These are phyloP conservation scores for Clonostachys rhizophaga DNA, from an alignment of 2,329 filamentous ascomycete genomes.

Conservation along the genomic window DNA sequence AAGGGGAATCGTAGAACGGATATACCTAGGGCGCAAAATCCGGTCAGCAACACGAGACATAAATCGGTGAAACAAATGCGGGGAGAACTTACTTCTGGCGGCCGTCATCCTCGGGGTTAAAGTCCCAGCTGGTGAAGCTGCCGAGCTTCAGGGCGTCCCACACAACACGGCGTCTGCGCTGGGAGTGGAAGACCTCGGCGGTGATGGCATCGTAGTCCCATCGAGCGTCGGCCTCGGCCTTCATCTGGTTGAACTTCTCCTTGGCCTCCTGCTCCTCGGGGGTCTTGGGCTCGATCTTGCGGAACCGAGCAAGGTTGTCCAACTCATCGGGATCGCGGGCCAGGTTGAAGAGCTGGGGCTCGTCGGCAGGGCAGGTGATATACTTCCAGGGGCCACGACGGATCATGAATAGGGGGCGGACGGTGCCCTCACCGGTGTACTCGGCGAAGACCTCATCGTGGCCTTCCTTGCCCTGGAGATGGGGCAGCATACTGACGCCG, in stretches of 20 bases:
- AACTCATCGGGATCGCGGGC: slow-evolving; percentile 70
- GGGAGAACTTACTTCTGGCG: slow-evolving; percentile 50
- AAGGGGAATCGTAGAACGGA: slow-evolving; percentile 76
- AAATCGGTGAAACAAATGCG: not conserved
- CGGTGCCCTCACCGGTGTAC: slow-evolving; percentile 90
- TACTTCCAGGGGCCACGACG: slow-evolving; percentile 87
- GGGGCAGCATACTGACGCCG: slow-evolving; percentile 75
- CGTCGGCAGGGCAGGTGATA: slow-evolving; percentile 78
- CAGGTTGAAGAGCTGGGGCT: slow-evolving; percentile 81
- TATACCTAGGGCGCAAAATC: slow-evolving; percentile 54
- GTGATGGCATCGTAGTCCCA: slow-evolving; percentile 84
- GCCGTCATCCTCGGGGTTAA: slow-evolving; percentile 69
- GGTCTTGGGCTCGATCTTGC: slow-evolving; percentile 29
- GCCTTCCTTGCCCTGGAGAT: slow-evolving; percentile 62
- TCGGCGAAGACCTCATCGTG: slow-evolving; percentile 90
- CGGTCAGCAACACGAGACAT: no score
- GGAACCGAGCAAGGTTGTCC: slow-evolving; percentile 60
- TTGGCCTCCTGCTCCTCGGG: slow-evolving; percentile 39
- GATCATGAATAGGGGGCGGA: slow-evolving; percentile 92
- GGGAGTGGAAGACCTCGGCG: slow-evolving; percentile 66
- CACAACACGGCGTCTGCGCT: slow-evolving; percentile 73
- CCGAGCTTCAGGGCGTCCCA: slow-evolving; percentile 78
- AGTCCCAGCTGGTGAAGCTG: slow-evolving; percentile 79
- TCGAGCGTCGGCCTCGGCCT: slow-evolving; percentile 65
- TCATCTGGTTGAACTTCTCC: slow-evolving; percentile 59